Conservation (phyloP, 1,139 yeast species). For the Tardiomyces digboiensis region DNA sequence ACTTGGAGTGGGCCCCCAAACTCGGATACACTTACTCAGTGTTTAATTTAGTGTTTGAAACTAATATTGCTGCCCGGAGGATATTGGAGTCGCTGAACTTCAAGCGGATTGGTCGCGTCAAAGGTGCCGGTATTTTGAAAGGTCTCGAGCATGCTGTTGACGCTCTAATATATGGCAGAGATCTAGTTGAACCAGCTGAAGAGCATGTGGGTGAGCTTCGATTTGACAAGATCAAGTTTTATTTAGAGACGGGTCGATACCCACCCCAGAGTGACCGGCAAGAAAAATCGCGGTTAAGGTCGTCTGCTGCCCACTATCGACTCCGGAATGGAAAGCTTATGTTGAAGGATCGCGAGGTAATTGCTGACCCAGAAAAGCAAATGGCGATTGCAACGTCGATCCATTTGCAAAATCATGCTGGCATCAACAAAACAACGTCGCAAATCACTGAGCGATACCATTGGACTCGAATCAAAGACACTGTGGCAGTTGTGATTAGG, state of each 20-base stretch:
- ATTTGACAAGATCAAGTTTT: conserved; percentile 70
- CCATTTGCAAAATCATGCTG: conserved; percentile 67
- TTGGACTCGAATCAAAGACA: conserved; percentile 87
- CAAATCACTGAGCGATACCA: conserved; percentile 71
- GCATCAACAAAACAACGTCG: conserved; percentile 85
- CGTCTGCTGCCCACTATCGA: conserved; percentile 72
- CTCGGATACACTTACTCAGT: conserved; percentile 79
- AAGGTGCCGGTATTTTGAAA: conserved; percentile 78
- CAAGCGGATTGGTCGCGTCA: conserved; percentile 65
- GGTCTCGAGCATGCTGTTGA: conserved; percentile 81
- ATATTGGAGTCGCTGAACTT: conserved; percentile 77
- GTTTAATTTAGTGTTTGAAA: conserved; percentile 81
- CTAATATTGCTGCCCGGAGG: conserved; percentile 72
- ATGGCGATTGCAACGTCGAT: conserved; percentile 61
- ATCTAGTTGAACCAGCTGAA: conserved; percentile 25
- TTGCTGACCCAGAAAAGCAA: conserved; percentile 67
- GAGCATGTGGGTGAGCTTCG: conserved; percentile 51
- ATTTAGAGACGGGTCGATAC: conserved; percentile 76
- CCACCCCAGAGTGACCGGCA: conserved; percentile 76
- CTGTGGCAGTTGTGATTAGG: conserved; percentile 72
- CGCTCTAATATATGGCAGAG: conserved; percentile 62
- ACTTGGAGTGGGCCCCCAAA: conserved; percentile 82
- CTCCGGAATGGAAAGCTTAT: conserved; percentile 61
- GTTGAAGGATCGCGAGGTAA: conserved; percentile 75
- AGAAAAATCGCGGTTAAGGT: conserved; percentile 76